Conservation (phyloP, 352 stramenopile genomes). For the Phytophthora boehmeriae region DNA sequence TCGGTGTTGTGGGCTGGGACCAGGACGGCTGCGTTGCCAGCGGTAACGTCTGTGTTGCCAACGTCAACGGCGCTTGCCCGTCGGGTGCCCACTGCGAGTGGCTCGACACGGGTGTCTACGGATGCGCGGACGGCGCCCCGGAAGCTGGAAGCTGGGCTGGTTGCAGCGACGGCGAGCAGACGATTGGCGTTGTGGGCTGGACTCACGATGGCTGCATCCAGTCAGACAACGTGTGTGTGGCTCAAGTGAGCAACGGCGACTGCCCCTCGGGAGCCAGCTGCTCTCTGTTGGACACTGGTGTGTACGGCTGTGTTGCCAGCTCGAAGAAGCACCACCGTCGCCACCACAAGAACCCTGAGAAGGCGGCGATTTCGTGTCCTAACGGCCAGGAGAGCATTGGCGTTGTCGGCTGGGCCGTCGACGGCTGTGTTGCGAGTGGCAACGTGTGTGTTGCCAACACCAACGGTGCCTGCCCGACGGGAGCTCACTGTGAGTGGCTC, state of each 20-base stretch:
- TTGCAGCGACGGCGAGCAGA: conserved; percentile 16
- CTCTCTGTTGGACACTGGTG: conserved; percentile 29
- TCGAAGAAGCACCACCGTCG: conserved; percentile 16
- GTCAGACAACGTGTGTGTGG: conserved; percentile 28
- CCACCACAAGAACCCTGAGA: conserved; percentile 22
- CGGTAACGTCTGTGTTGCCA: conserved; percentile 25
- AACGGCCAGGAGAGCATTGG: conserved; percentile 25
- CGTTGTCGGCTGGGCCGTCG: conserved; percentile 10
- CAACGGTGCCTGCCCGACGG: conserved; percentile 16
- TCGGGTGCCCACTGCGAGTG: conserved; percentile 28
- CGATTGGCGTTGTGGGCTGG: conserved; percentile 32
- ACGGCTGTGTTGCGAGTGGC: conserved; percentile 12
- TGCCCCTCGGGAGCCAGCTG: conserved; percentile 28
- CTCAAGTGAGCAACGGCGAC: conserved; percentile 28
- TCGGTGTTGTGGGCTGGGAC: conserved; percentile 20
- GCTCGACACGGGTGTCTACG: conserved; percentile 36
- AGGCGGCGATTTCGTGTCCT: conserved; percentile 10
- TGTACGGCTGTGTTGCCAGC: conserved; percentile 34
- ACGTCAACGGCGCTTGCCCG: conserved; percentile 23
- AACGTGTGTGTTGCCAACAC: conserved; percentile 23
- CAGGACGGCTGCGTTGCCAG: conserved; percentile 13
- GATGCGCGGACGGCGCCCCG: conserved; percentile 25
- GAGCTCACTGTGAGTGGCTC: conserved; percentile 20
- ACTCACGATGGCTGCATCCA: conserved; percentile 25
- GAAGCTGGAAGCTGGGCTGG: conserved; percentile 8